Percentiles rank a stretch among this genome's conserved stretches.
Conservation (phyloP, 1,284 basidiomycete genomes). For the Irpex sp. region DNA sequence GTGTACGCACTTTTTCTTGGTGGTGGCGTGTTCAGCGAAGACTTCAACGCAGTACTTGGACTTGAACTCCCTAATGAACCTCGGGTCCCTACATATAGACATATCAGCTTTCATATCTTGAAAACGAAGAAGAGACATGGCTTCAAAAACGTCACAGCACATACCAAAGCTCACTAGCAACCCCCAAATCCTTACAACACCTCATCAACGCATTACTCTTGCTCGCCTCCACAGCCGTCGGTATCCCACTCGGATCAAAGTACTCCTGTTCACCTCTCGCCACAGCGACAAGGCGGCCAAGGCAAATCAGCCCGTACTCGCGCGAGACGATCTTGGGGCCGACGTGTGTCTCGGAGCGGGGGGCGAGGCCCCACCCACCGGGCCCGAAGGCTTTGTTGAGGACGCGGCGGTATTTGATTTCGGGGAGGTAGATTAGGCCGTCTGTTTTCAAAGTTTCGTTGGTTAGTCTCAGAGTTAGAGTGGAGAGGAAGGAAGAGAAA, state of each 20-base stretch:
- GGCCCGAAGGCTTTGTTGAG: slow-evolving; percentile 95
- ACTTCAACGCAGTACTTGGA: slow-evolving; percentile 81
- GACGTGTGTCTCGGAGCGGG: slow-evolving; percentile 90
- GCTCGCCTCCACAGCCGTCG: slow-evolving; percentile 93
- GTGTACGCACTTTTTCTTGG: slow-evolving; percentile 80
- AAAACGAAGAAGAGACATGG: too few relatives aligned
- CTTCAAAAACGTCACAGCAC: slow-evolving; percentile 16
- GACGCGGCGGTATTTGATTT: slow-evolving; percentile 97
- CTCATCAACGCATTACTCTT: slow-evolving; percentile 98
- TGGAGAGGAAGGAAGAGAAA: slow-evolving; percentile 8
- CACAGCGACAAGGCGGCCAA: slow-evolving; percentile 90
- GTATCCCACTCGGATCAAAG: slow-evolving; percentile 88
- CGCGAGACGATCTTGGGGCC: slow-evolving; percentile 85
- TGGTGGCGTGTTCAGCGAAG: slow-evolving; percentile 77
- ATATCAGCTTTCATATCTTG: too few relatives aligned
- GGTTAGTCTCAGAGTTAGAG: not conserved
- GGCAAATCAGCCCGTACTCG: slow-evolving; percentile 93
- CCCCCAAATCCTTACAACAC: slow-evolving; percentile 95
- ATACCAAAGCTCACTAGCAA: slow-evolving; percentile 95
- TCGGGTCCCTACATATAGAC: slow-evolving; percentile 72
- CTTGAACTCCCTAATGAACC: slow-evolving; percentile 95
- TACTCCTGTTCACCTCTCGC: slow-evolving; percentile 97
- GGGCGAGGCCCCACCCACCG: slow-evolving; percentile 96
- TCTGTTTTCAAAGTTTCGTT: slow-evolving; percentile 45
- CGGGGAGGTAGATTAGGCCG: slow-evolving; percentile 92